Evolutionary conservation across 2,329 filamentous ascomycete genomes (phyloP).

Genomic region (Epichloe sp.): DNA sequence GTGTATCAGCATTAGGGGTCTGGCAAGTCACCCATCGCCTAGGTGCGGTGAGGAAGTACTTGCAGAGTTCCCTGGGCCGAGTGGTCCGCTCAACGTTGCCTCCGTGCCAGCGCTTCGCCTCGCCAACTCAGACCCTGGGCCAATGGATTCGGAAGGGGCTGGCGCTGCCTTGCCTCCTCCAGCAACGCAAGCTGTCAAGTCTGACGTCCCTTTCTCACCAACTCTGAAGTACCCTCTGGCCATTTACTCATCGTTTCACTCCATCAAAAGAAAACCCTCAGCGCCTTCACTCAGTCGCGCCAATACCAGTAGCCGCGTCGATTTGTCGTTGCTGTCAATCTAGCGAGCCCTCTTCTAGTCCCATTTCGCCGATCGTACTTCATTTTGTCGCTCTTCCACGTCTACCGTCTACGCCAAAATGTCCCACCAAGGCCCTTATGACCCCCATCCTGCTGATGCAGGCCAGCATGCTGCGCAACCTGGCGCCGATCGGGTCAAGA

Average conservation of each 20-base stretch:
- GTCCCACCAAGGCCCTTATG: slow-evolving; percentile 7
- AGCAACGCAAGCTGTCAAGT: slow-evolving; percentile 1
- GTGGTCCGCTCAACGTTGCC: no score
- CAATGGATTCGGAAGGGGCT: slow-evolving; percentile 3
- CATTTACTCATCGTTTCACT: slow-evolving; percentile 9
- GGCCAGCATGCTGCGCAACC: slow-evolving; percentile 1
- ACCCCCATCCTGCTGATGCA: slow-evolving; percentile 5
- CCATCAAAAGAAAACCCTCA: neutral
- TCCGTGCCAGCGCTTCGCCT: slow-evolving; percentile 17
- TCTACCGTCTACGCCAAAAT: neutral
- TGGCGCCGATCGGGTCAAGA: slow-evolving; percentile 2
- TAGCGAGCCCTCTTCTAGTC: slow-evolving; percentile 6
- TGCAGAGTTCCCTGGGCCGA: slow-evolving; percentile 1
- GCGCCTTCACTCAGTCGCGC: neutral
- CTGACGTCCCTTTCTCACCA: neutral
- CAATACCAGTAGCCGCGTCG: neutral
- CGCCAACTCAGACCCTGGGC: slow-evolving; percentile 10
- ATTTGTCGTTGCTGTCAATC: neutral
- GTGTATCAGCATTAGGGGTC: neutral
- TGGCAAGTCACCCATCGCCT: neutral
- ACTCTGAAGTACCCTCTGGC: slow-evolving; percentile 3
- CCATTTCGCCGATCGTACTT: slow-evolving; percentile 8
- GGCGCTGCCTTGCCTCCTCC: slow-evolving; percentile 6
- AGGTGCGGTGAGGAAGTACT: neutral
- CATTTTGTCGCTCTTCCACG: neutral